phyloP scores from a whole-genome alignment of 2,329 filamentous ascomycete species.

The Phoma herbarum region DNA sequence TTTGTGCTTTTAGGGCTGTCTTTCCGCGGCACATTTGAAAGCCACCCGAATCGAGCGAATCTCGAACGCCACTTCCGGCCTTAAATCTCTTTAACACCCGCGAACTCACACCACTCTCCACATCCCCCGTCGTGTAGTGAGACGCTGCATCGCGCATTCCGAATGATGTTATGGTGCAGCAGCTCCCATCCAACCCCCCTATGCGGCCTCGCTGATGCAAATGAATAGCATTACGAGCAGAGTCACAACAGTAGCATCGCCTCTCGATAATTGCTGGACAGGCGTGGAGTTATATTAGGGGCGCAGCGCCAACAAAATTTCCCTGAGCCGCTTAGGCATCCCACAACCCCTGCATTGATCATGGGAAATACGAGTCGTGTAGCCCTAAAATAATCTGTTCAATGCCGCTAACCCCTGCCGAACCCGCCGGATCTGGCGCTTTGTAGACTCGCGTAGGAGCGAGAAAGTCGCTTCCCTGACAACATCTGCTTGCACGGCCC shows the following conservation, averaged over 20 bases:
- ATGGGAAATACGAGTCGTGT: conserved; percentile 8
- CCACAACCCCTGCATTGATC: conserved; percentile 13
- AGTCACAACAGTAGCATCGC: background rate
- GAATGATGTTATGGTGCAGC: conserved; percentile 6
- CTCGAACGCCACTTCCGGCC: conserved; percentile 18
- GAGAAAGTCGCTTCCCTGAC: conserved; percentile 9
- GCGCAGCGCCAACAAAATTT: conserved; percentile 17
- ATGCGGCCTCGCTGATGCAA: background rate
- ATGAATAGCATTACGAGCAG: conserved; percentile 5
- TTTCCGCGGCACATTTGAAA: conserved; percentile 8
- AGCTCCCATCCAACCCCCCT: background rate
- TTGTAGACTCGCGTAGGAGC: conserved; percentile 13
- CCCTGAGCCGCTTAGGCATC: conserved; percentile 20
- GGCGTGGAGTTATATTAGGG: conserved; percentile 17
- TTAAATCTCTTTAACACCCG: conserved; percentile 12
- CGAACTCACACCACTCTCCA: background rate
- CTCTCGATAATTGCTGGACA: conserved; percentile 3
- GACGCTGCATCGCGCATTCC: background rate
- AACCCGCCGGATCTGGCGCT: conserved; percentile 8
- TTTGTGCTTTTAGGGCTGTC: conserved; percentile 8
- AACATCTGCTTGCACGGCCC: conserved; percentile 10
- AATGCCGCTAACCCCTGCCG: conserved; percentile 19
- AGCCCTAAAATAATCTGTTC: conserved; percentile 16
- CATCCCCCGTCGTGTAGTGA: background rate
- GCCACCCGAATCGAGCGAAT: conserved; percentile 2